phyloP scores from a whole-genome alignment of 2,329 filamentous ascomycete species.

The Trichoderma breve region DNA sequence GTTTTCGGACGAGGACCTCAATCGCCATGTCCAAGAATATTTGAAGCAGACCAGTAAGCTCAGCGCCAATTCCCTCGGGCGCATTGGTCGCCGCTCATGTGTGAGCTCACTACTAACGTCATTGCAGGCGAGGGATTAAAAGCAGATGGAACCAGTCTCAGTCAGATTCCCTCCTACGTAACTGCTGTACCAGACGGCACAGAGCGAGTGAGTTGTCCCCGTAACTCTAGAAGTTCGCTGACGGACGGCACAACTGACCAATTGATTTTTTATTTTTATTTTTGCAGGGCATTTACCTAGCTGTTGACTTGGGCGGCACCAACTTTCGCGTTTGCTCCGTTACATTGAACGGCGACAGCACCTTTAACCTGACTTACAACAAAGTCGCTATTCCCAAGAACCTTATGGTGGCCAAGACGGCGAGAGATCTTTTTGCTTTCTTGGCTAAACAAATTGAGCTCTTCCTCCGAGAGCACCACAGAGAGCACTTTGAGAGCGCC shows the following conservation, averaged over 20 bases:
- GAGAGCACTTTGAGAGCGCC: conserved; percentile 77
- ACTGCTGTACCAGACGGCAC: conserved; percentile 95
- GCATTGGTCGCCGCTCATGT: not conserved
- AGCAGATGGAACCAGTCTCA: conserved; percentile 76
- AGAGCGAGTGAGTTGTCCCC: conserved; percentile 68
- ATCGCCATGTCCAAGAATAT: conserved; percentile 80
- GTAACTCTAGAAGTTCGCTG: not conserved
- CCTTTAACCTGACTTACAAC: conserved; percentile 87
- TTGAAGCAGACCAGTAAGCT: conserved; percentile 73
- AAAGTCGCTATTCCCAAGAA: conserved; percentile 89
- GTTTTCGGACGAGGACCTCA: conserved; percentile 73
- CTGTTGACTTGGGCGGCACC: conserved; percentile 95
- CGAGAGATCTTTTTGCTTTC: conserved; percentile 86
- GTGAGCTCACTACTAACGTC: conserved; percentile 20
- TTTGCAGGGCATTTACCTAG: conserved; percentile 84
- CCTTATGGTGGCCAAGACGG: conserved; percentile 85
- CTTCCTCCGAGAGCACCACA: conserved; percentile 85
- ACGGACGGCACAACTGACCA: not conserved
- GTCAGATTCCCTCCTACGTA: conserved; percentile 96
- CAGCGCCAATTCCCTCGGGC: not conserved
- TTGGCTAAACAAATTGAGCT: conserved; percentile 87
- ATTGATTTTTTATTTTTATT: not conserved
- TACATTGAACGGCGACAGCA: conserved; percentile 87
- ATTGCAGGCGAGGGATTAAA: conserved; percentile 72
- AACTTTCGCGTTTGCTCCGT: conserved; percentile 98